These are phyloP conservation scores for Tarenaya hassleriana DNA, from an alignment of 345 rosid genomes.

Conservation along the genomic window DNA sequence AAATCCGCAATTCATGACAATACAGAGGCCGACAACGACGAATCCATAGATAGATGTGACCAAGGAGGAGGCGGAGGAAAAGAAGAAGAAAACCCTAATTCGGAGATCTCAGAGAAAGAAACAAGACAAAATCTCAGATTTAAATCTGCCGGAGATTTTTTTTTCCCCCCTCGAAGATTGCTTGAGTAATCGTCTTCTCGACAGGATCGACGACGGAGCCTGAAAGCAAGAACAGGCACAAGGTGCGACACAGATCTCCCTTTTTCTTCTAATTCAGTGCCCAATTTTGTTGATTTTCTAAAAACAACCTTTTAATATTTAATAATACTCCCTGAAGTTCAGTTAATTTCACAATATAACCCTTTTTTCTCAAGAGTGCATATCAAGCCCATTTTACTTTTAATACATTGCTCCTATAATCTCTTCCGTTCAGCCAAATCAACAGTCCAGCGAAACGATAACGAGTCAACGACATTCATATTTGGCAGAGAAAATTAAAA, in stretches of 20 bases:
- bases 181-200: not conserved
- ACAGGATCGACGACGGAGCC: slow-evolving; percentile 15
- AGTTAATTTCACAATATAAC: not conserved
- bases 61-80: not conserved
- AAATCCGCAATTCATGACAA: slow-evolving; percentile 29
- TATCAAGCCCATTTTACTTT: no score
- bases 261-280: slow-evolving; percentile 2
- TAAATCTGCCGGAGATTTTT: not conserved
- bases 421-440: not conserved
- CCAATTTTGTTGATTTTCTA: no score
- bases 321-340: not conserved
- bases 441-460: no score
- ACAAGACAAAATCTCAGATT: not conserved
- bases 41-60: not conserved
- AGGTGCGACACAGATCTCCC: slow-evolving; percentile 6
- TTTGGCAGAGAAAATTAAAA: no score
- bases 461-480: no score
- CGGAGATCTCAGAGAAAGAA: slow-evolving; percentile 9
- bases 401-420: no score
- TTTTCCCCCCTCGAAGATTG: slow-evolving; percentile 1
- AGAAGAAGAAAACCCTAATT: slow-evolving; percentile 22
- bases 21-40: not conserved
- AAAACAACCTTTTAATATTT: not conserved
- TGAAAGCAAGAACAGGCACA: not conserved
- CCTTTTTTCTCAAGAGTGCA: not conserved